Evolutionary conservation across 176 grass and related monocot species (phyloP).

Genomic region (Carex littledalei): DNA sequence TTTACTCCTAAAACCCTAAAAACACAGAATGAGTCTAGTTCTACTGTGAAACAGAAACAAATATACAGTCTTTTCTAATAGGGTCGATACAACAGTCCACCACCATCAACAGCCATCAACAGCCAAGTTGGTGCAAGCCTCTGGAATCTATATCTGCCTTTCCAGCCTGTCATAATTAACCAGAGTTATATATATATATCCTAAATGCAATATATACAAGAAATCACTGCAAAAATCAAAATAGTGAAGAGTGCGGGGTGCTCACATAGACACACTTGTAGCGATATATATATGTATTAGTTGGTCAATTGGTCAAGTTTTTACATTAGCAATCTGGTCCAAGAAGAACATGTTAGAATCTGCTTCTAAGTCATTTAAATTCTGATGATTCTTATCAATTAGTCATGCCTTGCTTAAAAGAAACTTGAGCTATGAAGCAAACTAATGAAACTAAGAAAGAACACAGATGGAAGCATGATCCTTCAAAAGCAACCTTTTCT

Average conservation of each 20-base stretch:
- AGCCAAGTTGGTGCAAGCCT: conserved; percentile 5
- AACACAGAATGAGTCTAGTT: conserved; percentile 20
- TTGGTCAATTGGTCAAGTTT: neutral
- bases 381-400: neutral
- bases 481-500: neutral
- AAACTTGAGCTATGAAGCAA: neutral
- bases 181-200: neutral
- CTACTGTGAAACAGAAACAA: conserved; percentile 20
- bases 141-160: conserved; percentile 9
- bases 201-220: neutral
- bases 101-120: conserved; percentile 9
- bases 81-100: conserved; percentile 1
- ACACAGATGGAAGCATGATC: neutral
- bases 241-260: neutral
- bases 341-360: neutral
- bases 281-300: neutral
- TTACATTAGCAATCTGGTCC: neutral
- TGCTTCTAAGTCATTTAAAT: neutral
- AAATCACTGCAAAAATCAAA: neutral
- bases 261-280: neutral
- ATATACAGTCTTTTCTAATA: conserved; percentile 28
- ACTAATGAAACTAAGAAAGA: neutral
- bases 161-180: conserved; percentile 20
- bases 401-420: neutral
- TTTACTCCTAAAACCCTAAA: conserved; percentile 24